These are phyloP conservation scores for Sonneratia alba DNA, from an alignment of 345 rosid species.

Conservation along the genomic window DNA sequence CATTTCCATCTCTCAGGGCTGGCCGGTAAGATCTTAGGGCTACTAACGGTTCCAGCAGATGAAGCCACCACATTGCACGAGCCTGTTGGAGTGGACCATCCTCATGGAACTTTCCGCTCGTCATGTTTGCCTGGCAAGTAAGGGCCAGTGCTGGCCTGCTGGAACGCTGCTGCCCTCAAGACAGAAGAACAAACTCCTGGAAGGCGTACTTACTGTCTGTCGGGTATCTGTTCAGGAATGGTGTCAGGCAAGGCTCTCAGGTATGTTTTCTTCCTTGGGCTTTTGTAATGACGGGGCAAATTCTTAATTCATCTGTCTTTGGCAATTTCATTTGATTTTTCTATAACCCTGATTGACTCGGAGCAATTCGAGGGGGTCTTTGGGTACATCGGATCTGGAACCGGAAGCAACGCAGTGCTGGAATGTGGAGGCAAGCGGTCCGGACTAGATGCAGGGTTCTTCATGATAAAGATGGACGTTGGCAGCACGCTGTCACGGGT, in stretches of 20 bases:
- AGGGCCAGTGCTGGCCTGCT: too few relatives aligned
- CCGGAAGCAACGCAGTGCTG: constrained; percentile 68
- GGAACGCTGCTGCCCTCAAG: constrained; percentile 63
- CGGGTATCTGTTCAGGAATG: constrained; percentile 85
- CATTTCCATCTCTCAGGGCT: constrained; percentile 27
- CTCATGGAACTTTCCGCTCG: constrained; percentile 61
- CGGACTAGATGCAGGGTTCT: constrained; percentile 80
- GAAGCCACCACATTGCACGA: constrained; percentile 56
- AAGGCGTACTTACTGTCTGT: constrained; percentile 14
- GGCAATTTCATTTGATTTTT: not conserved
- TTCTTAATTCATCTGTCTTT: not conserved
- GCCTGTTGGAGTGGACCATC: constrained; percentile 54
- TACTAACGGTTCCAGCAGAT: constrained; percentile 47
- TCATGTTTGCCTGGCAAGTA: constrained; percentile 55
- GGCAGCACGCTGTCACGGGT: constrained; percentile 64
- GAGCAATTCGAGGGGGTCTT: constrained; percentile 78
- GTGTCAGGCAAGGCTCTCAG: constrained; percentile 96
- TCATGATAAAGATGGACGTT: constrained; percentile 53
- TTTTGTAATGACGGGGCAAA: not conserved
- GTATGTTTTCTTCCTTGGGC: not conserved
- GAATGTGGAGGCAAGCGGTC: constrained; percentile 80
- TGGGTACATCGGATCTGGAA: constrained; percentile 58
- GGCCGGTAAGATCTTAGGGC: constrained; percentile 62
- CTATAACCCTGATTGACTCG: constrained; percentile 42
- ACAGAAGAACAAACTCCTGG: constrained; percentile 56